Base-by-base conservation (phyloP, 441 rosid species). In the Gossypium trilobum region DNA sequence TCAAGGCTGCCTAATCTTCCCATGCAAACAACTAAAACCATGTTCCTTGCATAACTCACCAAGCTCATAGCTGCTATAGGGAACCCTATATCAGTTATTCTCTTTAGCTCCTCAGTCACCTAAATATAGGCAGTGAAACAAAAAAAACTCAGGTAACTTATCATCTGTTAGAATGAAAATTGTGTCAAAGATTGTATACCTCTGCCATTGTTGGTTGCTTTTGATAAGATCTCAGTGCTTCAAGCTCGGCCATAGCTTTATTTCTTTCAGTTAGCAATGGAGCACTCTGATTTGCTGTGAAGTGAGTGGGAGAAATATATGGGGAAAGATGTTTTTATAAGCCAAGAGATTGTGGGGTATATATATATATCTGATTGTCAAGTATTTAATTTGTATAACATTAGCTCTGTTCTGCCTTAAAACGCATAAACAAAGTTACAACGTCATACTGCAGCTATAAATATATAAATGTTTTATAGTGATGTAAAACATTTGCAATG, bases 1-100 rank as follows among this genome's bases (percentile, higher is more conserved):
- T 93, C 97, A 0, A 91, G 89, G 61, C 89, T 88, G 48, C 98
- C 97, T 1, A 91, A 84, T 13, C 88, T 87, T 22, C 98, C 97
- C 90, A 91, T 85, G 85, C 86, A 91, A 33, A 85, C 85, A 19
- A 93, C 96, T 39, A 86, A 76, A 25, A 87, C 61, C 94, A 91
- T 87, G 88, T 85, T 93, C 74, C 87, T 93, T 23, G 91, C 80
- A 74, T 93, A 91, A 73, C 82, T 76, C 66, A 86, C 79, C 78
- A 93, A 50, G 82, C 96, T 83, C 85, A 90, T 88, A 63, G 92
- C 90, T 10, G 85, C 84, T 76, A 89, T 78, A n/a, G 98, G 98
- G 59, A 88, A 85, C 71, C 94, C 88, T 79, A 91, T 89, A 79
- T 83, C 79, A 54, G 86, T 72, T 66, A 87, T 82, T 73, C 73